Evolutionary conservation across 2,329 filamentous ascomycete species (phyloP), one percentile per base, ranked within the genome.

Genomic region (Pyricularia pennisetigena): DNA sequence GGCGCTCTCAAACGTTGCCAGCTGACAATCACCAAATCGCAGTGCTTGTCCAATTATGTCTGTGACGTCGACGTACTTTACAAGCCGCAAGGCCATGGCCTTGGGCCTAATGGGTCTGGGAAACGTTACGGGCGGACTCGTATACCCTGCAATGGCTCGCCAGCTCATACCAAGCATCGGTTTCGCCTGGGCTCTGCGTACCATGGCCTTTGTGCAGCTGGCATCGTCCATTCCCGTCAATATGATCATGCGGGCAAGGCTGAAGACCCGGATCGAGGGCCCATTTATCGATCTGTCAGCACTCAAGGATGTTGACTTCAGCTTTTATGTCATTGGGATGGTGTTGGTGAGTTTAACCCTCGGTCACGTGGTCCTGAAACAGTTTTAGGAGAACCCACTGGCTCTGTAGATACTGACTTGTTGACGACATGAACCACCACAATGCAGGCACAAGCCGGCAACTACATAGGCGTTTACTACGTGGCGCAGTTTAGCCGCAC

Each of bases 401-500:
- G 23, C 26, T 14, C 41, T 8, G 20, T 6, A 54, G 7, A 16
- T 1, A 65, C 23, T n/a, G 9, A 41, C 29, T 32, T 30, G 16
- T 9, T 65, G n/a, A 35, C 64, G 6, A 14, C n/a, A 20, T 28
- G 24, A 9, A 23, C 61, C 4, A 65, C 29, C 35, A 10, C 12
- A 24, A 20, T 8, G 26, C 62, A 68, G 67, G 67, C 61, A 5
- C 35, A 54, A 54, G 66, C 63, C 14, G 79, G 79, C 1, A 72
- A 82, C 0, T 85, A 83, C 66, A 81, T 82, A 65, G 78, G 78
- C 0, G 83, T 82, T 73, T 81, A 80, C 72, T 80, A 80, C 69
- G 72, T 84, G 30, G 73, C 75, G 0, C 75, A 75, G 1, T 82
- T 79, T 70, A 76, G 75, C 20, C 75, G 76, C 20, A 66, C 54